These are phyloP conservation scores for Xylaria sp. DNA, from an alignment of 2,329 filamentous ascomycete genomes.

Conservation along the genomic window DNA sequence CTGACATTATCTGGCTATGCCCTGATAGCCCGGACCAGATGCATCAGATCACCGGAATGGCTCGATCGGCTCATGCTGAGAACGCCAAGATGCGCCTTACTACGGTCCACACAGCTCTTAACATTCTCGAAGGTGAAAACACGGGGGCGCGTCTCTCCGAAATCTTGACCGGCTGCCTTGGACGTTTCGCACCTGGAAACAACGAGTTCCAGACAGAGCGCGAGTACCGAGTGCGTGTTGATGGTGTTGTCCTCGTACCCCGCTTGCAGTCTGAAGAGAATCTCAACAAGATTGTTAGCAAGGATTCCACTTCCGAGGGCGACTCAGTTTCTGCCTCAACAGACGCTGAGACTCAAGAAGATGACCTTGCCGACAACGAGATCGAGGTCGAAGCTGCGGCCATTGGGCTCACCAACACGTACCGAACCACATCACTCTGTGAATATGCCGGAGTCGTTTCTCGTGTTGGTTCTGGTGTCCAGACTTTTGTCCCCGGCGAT, in stretches of 20 bases:
- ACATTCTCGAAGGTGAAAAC: conserved; percentile 1
- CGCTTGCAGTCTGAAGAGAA: conserved; percentile 15
- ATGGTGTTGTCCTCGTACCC: conserved; percentile 14
- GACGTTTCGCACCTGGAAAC: neutral
- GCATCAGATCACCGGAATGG: conserved; percentile 19
- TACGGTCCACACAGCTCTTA: conserved; percentile 13
- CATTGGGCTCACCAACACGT: neutral
- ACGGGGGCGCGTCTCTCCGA: neutral
- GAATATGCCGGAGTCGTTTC: conserved; percentile 12
- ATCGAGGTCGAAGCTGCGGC: conserved; percentile 11
- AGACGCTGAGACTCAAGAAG: neutral
- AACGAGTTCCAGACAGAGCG: conserved; percentile 7
- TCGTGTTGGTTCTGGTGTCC: conserved; percentile 5
- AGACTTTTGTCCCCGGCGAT: conserved; percentile 1
- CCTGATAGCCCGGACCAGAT: conserved; percentile 11
- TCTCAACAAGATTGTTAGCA: conserved; percentile 13
- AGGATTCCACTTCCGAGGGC: neutral
- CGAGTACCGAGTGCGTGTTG: conserved; percentile 13
- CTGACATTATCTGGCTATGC: conserved; percentile 16
- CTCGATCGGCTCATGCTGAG: conserved; percentile 22
- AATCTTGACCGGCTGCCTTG: neutral
- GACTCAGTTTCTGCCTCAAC: neutral
- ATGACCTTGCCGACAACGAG: neutral
- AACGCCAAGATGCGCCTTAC: conserved; percentile 16
- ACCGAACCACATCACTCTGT: neutral